phyloP scores from a whole-genome alignment of 495 filamentous ascomycete genomes.

The Xylaria longipes region DNA sequence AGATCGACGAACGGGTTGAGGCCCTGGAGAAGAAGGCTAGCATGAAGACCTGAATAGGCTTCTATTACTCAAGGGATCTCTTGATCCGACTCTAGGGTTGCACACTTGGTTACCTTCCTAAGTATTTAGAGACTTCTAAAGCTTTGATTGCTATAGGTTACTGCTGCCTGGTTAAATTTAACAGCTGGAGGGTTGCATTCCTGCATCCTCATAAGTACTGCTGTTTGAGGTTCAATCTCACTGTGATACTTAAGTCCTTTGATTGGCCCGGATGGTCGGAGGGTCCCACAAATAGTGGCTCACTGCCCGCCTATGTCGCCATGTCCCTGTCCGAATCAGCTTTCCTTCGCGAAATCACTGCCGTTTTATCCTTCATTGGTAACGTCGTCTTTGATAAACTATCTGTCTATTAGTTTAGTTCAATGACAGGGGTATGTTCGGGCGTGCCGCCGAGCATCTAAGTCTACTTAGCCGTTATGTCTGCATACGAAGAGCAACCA shows the following conservation, averaged over 20 bases:
- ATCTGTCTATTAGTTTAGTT: neutral
- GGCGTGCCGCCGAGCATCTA: neutral
- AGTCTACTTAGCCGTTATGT: neutral
- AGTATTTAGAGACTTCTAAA: too few relatives aligned
- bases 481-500: neutral
- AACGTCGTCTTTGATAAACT: neutral
- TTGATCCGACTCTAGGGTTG: too few relatives aligned
- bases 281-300: slow-evolving; percentile 10
- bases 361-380: slow-evolving; percentile 9
- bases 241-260: neutral
- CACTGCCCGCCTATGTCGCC: slow-evolving; percentile 7
- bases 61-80: too few relatives aligned
- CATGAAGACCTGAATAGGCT: too few relatives aligned
- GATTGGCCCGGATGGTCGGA: slow-evolving; percentile 26
- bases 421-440: slow-evolving; percentile 3
- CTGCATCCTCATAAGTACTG: neutral
- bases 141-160: too few relatives aligned
- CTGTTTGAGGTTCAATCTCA: neutral
- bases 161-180: too few relatives aligned
- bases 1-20: too few relatives aligned
- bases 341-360: neutral
- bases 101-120: too few relatives aligned
- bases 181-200: neutral
- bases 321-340: neutral
- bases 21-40: too few relatives aligned